Percentiles rank a stretch among this genome's conserved stretches.
These are phyloP conservation scores for Euphorbia neoarborescens DNA, from an alignment of 441 rosid genomes.

Conservation along the genomic window DNA sequence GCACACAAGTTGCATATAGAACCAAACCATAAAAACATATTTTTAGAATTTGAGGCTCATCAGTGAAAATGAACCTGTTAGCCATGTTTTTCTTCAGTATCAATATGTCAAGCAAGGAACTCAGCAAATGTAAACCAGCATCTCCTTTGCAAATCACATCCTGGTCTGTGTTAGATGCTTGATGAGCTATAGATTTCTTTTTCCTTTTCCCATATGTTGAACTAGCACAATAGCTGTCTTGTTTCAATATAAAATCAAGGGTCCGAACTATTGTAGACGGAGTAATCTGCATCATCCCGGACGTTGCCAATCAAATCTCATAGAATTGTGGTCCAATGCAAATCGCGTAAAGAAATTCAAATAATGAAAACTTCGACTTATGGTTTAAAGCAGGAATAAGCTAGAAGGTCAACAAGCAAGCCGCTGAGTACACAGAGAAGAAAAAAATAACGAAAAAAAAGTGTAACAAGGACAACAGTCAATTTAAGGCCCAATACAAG, in stretches of 20 bases:
- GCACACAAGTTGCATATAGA: conserved; percentile 1
- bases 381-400: neutral
- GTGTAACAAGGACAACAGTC: neutral
- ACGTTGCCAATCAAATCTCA: conserved; percentile 17
- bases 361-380: neutral
- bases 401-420: conserved; percentile 16
- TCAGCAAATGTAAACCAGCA: conserved; percentile 40
- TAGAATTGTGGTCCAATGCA: neutral
- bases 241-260: conserved; percentile 41
- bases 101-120: conserved; percentile 76
- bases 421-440: neutral
- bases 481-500: neutral
- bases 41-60: neutral
- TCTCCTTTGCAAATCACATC: conserved; percentile 37
- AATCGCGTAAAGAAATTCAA: neutral
- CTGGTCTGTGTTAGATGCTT: conserved; percentile 26
- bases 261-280: conserved; percentile 49
- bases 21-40: conserved; percentile 3
- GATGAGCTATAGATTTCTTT: conserved; percentile 34
- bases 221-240: conserved; percentile 29
- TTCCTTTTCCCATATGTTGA: conserved; percentile 52
- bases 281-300: conserved; percentile 51
- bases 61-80: conserved; percentile 52
- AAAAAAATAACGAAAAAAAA: neutral
- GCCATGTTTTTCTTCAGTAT: conserved; percentile 66